Base-by-base conservation (phyloP, 495 filamentous ascomycete genomes). In the Bacidia gigantensis region DNA sequence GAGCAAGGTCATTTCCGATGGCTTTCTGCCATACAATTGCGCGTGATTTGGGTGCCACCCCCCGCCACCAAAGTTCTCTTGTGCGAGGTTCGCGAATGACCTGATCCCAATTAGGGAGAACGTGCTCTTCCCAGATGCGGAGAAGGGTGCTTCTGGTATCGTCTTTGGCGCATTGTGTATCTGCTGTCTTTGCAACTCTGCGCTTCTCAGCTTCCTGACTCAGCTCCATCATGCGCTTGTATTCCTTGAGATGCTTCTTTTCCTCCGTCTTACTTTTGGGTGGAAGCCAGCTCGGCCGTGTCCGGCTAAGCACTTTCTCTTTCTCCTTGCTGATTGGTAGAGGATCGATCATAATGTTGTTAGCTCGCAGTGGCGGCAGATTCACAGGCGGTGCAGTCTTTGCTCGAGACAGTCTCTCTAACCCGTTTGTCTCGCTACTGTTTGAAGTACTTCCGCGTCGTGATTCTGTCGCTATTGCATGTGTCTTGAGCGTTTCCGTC, bases 311-410 rank as follows among this genome's bases (percentile, higher is more conserved):
- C 3, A 95, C 84, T 39, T 84, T 87, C 58, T 95, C 88, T 67
- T 98, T 98, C 71, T 98, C 92, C 68, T 89, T 93, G 59, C 89
- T 95, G 32, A 94, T 82, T 1, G 90, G 93, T 52, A 98, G 67
- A 7, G 92, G 92, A 64, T 98, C 92, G 54, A 96, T 93, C 84
- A 97, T 90, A 46, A 93, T 82, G 62, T 95, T 90, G 14, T 84
- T 84, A 53, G 85, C 83, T 50, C 86, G 81, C 17, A 95, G 63
- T 12, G 88, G 92, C 2, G 92, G 92, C 5, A 96, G 71, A 51
- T 88, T 81, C 23, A 78, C 66, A 5, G 56, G 47, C 10, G 47
- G 32, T 3, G 61, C 58, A 1, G 72, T 73, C 52, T 83, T 83
- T 3, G 76, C 67, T 49, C 56, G 48, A 7, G 54, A 51, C 0